Percentiles rank a stretch among this genome's conserved stretches.
Evolutionary conservation across 805 yeast species (phyloP).

Genomic region (Saccharomycopsis sp.): DNA sequence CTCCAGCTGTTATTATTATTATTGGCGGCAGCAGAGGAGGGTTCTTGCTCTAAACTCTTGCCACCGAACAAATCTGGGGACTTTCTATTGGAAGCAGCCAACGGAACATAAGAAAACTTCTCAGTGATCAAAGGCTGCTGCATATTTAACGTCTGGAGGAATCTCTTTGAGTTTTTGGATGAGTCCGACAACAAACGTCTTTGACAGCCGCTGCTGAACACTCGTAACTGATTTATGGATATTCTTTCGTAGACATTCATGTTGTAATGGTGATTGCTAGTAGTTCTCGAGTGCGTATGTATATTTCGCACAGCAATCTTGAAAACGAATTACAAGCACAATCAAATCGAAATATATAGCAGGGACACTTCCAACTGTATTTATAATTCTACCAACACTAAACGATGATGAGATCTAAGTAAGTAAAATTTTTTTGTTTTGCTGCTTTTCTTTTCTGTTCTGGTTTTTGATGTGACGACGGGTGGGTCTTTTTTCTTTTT

Average conservation of each 20-base stretch:
- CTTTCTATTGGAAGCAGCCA: background rate
- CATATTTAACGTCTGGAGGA: conserved; percentile 18
- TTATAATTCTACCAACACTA: background rate
- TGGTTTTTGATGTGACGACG: background rate
- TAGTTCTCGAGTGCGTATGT: too few relatives aligned
- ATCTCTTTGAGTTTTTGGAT: conserved; percentile 14
- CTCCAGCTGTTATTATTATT: conserved; percentile 8
- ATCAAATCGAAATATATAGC: too few relatives aligned
- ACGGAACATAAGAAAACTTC: conserved; percentile 5
- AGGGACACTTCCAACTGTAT: too few relatives aligned
- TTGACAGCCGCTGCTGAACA: background rate
- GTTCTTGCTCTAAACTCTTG: background rate
- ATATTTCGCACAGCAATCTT: too few relatives aligned
- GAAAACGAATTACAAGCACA: too few relatives aligned
- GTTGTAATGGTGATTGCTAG: too few relatives aligned
- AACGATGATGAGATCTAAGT: background rate
- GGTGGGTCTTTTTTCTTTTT: background rate
- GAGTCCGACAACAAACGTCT: conserved; percentile 13
- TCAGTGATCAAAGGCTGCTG: background rate
- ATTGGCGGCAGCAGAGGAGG: background rate
- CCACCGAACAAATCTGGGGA: background rate
- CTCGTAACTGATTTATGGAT: background rate
- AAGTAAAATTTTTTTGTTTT: too few relatives aligned
- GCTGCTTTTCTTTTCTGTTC: background rate
- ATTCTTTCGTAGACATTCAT: background rate